Evolutionary conservation across 1,284 basidiomycete genomes (phyloP), one percentile per base, ranked within the genome.

Genomic region (Cutaneotrichosporon sp.): DNA sequence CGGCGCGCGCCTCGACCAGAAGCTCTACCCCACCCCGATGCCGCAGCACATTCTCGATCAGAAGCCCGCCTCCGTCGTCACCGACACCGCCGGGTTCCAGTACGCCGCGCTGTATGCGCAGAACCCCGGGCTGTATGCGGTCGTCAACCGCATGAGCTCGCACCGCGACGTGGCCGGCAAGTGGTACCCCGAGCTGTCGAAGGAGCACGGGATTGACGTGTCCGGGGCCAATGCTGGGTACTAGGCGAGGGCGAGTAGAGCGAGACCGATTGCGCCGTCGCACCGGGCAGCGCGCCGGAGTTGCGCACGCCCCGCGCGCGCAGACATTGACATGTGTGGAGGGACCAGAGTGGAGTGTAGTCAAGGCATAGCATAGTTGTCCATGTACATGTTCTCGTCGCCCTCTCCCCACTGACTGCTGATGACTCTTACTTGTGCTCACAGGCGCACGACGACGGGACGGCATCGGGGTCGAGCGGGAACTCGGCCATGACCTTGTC

Each of bases 31-130:
- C 4, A 54, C 34, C 14, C 18, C 54, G 25, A 50, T 65, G 3
- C 64, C 64, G 11, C 51, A 47, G 22, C 34, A 59, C 24, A 20
- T 65, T 3, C 58, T 65, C 10, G 60, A 58, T 10, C 60, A 65
- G 58, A 62, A 62, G 42, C 64, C 64, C 4, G 22, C 47, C 14
- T 8, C 57, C 7, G 64, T 65, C 13, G 64, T 65, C 29, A 65
- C 64, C 11, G 64, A 65, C 57, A 65, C 64, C 24, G 46, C 54
- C 4, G 64, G 64, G n/a, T 65, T 62, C 60, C 64, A 65, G 64
- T 65, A 36, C 46, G 64, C 64, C 8, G 55, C 59, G 57, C 60
- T 65, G 22, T 65, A 62, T n/a, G 57, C 64, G 3, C 46, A 57
- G 38, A 47, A 59, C 55, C 64, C 64, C 13, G 64, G 64, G 3